Conservation (phyloP, 768 basidiomycete genomes). For the Chalciporus pseudorubinellus region DNA sequence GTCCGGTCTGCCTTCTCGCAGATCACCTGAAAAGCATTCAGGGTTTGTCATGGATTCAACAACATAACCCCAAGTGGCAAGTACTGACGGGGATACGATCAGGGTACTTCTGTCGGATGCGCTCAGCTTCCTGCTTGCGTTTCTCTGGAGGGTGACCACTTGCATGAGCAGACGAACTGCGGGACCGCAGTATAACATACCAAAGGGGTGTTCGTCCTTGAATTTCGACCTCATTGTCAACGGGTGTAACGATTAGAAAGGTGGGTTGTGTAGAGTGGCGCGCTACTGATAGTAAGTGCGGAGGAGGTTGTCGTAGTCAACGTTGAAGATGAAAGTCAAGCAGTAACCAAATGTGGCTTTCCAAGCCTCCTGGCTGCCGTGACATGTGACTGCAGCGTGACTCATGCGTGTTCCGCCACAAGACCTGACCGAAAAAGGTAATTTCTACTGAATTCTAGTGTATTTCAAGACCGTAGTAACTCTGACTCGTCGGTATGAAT, state of each 20-base stretch:
- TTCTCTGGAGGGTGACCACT: conserved; percentile 63
- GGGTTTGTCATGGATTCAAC: conserved; percentile 9
- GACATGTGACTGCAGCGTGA: conserved; percentile 34
- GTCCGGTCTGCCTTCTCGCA: conserved; percentile 99
- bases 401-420: conserved; percentile 16
- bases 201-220: conserved; percentile 99
- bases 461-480: no score
- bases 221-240: conserved; percentile 85
- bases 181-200: conserved; percentile 42
- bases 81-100: conserved; percentile 91
- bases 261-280: conserved; percentile 2
- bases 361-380: conserved; percentile 33
- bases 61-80: conserved; percentile 1
- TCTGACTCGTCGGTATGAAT: not conserved
- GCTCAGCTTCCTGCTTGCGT: conserved; percentile 98
- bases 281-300: conserved; percentile 7
- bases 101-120: conserved; percentile 97
- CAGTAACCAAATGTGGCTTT: conserved; percentile 25
- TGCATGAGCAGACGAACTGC: conserved; percentile 34
- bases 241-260: conserved; percentile 2
- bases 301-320: conserved; percentile 23
- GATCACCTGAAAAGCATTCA: conserved; percentile 68
- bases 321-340: conserved; percentile 22
- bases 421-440: conserved; percentile 18
- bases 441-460: no score